Percentiles rank a stretch among this genome's conserved stretches.
Evolutionary conservation across 2,329 filamentous ascomycete species (phyloP).

Genomic region (Trichoderma guizhouense): DNA sequence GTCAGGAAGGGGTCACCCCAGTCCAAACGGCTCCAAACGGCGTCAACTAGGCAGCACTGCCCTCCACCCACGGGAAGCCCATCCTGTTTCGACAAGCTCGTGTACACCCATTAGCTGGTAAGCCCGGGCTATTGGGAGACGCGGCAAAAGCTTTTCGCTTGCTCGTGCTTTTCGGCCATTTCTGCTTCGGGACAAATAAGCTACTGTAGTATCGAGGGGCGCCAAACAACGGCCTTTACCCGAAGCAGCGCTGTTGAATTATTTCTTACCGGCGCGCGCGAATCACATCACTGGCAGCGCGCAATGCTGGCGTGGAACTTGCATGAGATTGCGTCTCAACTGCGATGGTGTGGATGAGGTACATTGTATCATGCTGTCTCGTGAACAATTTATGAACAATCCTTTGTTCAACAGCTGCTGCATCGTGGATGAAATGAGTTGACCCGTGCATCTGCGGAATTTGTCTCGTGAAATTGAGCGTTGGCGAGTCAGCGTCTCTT

Average conservation of each 20-base stretch:
- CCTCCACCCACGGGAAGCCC: not conserved
- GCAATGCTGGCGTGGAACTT: not conserved
- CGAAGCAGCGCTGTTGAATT: not conserved
- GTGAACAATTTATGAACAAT: not conserved
- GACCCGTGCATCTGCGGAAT: not conserved
- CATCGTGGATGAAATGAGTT: not conserved
- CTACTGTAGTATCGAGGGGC: not conserved
- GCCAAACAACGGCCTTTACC: not conserved
- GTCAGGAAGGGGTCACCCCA: slow-evolving; percentile 8
- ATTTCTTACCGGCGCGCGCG: not conserved
- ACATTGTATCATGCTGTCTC: not conserved
- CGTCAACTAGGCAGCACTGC: slow-evolving; percentile 10
- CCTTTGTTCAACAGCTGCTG: not conserved
- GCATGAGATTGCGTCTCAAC: not conserved
- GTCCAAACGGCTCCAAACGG: not conserved
- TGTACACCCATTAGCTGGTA: not conserved
- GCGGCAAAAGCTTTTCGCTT: not conserved
- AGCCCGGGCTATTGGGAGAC: not conserved
- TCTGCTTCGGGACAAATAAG: slow-evolving; percentile 5
- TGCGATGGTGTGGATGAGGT: not conserved
- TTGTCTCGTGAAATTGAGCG: not conserved
- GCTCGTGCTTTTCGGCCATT: slow-evolving; percentile 9
- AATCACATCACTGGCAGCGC: not conserved
- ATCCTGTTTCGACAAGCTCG: slow-evolving; percentile 3
- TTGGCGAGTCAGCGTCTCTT: not conserved